Conservation (phyloP, 208 protist genomes). For the Giardia muris region DNA sequence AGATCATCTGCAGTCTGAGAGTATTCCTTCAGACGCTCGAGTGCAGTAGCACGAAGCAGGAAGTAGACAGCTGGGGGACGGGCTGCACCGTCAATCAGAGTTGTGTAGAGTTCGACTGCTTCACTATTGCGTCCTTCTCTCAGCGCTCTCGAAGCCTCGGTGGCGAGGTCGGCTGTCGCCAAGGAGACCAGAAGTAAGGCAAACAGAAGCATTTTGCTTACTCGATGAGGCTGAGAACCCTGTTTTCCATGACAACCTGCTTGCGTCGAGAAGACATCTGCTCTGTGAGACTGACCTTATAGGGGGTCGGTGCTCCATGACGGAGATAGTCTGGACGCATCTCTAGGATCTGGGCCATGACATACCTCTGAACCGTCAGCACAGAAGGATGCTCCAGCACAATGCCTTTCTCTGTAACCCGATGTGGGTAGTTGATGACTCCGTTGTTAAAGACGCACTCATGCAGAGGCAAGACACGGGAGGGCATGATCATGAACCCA, state of each 20-base stretch:
- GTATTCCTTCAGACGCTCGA: neutral
- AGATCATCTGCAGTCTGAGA: neutral
- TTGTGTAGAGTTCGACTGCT: neutral
- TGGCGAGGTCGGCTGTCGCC: neutral
- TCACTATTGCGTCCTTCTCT: neutral
- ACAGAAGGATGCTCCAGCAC: neutral
- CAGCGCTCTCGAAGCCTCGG: neutral
- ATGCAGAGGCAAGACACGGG: neutral
- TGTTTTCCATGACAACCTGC: neutral
- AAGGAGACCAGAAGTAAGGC: too few relatives aligned
- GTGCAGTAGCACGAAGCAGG: neutral
- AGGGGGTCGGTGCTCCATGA: neutral
- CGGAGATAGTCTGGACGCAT: neutral
- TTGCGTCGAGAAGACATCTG: neutral
- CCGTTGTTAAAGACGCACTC: neutral
- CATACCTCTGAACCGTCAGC: neutral
- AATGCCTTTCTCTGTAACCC: neutral
- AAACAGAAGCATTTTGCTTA: too few relatives aligned
- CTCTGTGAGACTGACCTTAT: constrained; percentile 8
- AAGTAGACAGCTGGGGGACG: neutral
- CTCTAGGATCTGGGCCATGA: neutral
- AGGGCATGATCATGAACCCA: neutral
- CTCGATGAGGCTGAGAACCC: neutral
- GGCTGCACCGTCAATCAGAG: neutral
- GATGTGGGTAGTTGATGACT: neutral